Evolutionary conservation across 805 yeast species (phyloP).

Genomic region (Candida nitratophila): DNA sequence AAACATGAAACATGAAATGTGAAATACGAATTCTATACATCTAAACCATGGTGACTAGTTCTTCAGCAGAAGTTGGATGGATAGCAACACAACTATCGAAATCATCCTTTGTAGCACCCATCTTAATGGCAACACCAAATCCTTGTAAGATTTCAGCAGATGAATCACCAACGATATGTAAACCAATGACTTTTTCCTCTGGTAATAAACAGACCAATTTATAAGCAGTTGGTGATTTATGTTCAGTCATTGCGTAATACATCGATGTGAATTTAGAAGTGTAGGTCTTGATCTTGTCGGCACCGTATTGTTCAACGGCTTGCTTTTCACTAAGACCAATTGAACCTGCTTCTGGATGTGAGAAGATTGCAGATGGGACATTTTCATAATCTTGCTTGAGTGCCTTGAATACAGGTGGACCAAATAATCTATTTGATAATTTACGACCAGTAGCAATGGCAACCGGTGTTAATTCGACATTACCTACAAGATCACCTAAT

Average conservation of each 20-base stretch:
- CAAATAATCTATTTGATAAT: constrained; percentile 86
- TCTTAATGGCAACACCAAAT: constrained; percentile 94
- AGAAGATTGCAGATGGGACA: constrained; percentile 93
- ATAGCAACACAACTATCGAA: constrained; percentile 96
- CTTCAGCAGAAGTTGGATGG: constrained; percentile 98
- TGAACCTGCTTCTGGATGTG: constrained; percentile 97
- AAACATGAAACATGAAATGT: too few relatives aligned
- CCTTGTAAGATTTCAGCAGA: constrained; percentile 95
- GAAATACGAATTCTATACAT: not conserved
- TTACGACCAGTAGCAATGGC: constrained; percentile 98
- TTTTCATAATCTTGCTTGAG: constrained; percentile 81
- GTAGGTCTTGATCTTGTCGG: constrained; percentile 74
- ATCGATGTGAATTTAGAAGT: constrained; percentile 79
- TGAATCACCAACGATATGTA: constrained; percentile 87
- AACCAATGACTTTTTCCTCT: constrained; percentile 87
- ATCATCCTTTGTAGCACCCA: constrained; percentile 98
- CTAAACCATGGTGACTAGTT: constrained; percentile 74
- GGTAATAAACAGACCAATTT: constrained; percentile 70
- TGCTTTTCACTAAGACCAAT: constrained; percentile 79
- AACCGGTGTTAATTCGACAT: constrained; percentile 92
- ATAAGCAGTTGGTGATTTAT: constrained; percentile 83
- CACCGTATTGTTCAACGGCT: constrained; percentile 75
- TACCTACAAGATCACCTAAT: constrained; percentile 91
- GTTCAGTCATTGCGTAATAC: constrained; percentile 83
- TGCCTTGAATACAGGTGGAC: constrained; percentile 59